These are phyloP conservation scores for Pilobolus umbonatus DNA, from an alignment of 192 early-diverging fungal species.

Conservation along the genomic window DNA sequence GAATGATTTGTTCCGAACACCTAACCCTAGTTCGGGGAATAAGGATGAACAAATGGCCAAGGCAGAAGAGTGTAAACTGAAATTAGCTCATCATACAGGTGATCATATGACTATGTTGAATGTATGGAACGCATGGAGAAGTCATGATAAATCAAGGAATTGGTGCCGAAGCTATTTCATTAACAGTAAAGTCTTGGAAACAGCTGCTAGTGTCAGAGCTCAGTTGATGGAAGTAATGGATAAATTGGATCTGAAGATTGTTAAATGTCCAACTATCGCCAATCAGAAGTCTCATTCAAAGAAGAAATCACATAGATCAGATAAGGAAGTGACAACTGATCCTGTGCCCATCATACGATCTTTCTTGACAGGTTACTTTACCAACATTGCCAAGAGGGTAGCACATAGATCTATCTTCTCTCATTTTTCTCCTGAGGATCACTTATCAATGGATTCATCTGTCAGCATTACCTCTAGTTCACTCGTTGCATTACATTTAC, in stretches of 20 bases:
- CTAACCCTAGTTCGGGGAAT: constrained; percentile 45
- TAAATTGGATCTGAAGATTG: constrained; percentile 53
- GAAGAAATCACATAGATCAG: constrained; percentile 36
- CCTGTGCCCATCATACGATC: constrained; percentile 78
- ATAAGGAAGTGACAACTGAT: constrained; percentile 45
- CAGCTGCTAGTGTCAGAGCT: constrained; percentile 78
- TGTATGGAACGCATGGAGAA: constrained; percentile 77
- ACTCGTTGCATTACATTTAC: constrained; percentile 85
- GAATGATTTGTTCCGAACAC: constrained; percentile 77
- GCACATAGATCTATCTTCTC: constrained; percentile 54
- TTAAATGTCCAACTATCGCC: constrained; percentile 8
- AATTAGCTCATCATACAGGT: constrained; percentile 85
- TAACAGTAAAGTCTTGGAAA: constrained; percentile 74
- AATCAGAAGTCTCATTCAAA: constrained; percentile 12
- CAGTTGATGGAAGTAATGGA: constrained; percentile 89
- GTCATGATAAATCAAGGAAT: constrained; percentile 51
- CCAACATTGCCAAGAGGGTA: constrained; percentile 92
- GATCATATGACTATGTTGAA: constrained; percentile 90
- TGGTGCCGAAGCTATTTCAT: constrained; percentile 94
- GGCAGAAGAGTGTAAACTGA: constrained; percentile 76
- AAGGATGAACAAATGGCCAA: constrained; percentile 69
- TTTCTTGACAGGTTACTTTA: constrained; percentile 87
- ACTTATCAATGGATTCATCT: constrained; percentile 5
- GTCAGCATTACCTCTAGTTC: constrained; percentile 67
- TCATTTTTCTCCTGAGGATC: constrained; percentile 43